Evolutionary conservation across 805 yeast species (phyloP).

Genomic region (Cyberlindnera maritima): DNA sequence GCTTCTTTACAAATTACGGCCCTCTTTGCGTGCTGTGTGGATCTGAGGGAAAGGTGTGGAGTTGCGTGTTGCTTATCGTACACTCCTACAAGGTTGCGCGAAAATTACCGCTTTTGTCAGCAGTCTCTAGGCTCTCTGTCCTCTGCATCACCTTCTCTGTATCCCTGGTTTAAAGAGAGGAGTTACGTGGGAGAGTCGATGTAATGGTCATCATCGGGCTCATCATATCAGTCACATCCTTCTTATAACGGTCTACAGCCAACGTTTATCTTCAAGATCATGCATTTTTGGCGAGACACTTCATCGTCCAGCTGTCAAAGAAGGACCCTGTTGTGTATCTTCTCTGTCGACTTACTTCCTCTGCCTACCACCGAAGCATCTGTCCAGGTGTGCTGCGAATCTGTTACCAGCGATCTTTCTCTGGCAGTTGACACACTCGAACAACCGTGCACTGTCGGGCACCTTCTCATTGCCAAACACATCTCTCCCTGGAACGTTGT

Average conservation of each 20-base stretch:
- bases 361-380: conserved; percentile 77
- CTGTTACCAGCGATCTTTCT: conserved; percentile 88
- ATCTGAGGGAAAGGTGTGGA: too few relatives aligned
- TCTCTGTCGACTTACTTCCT: conserved; percentile 30
- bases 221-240: too few relatives aligned
- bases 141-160: not conserved
- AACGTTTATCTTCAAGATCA: too few relatives aligned
- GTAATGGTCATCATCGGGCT: too few relatives aligned
- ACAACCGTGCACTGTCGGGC: conserved; percentile 57
- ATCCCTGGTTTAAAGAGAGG: not conserved
- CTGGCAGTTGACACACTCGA: conserved; percentile 76
- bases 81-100: not conserved
- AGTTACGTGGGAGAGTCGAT: too few relatives aligned
- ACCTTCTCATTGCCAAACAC: conserved; percentile 50
- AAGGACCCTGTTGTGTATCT: not conserved
- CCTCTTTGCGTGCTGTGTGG: too few relatives aligned
- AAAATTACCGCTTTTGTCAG: not conserved
- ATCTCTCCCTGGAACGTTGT: conserved; percentile 31
- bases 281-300: too few relatives aligned
- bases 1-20: too few relatives aligned
- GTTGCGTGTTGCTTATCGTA: too few relatives aligned
- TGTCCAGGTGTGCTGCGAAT: conserved; percentile 89
- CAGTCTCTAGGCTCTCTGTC: too few relatives aligned
- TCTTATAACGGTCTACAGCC: too few relatives aligned
- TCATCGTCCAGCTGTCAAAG: not conserved